phyloP scores from a whole-genome alignment of 768 basidiomycete genomes.

The Pulveroboletus sp. region DNA sequence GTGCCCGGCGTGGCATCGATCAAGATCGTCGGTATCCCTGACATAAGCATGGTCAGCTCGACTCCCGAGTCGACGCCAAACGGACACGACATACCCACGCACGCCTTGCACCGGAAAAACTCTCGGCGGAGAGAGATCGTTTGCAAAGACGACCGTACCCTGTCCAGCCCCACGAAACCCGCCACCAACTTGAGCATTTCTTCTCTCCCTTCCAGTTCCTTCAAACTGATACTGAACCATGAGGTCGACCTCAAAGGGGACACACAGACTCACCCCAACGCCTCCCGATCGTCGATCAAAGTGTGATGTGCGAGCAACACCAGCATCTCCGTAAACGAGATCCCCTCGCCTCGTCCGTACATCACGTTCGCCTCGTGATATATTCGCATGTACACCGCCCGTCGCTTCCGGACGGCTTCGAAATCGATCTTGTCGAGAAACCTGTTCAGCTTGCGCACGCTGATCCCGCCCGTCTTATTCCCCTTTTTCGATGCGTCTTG shows the following conservation, averaged over 20 bases:
- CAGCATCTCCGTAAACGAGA: slow-evolving; percentile 90
- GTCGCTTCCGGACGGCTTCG: slow-evolving; percentile 55
- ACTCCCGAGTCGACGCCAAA: no score
- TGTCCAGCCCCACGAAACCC: slow-evolving; percentile 81
- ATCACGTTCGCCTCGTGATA: slow-evolving; percentile 84
- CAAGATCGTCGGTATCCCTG: slow-evolving; percentile 69
- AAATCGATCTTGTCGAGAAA: slow-evolving; percentile 66
- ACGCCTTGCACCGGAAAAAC: slow-evolving; percentile 56
- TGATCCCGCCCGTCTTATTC: slow-evolving; percentile 48
- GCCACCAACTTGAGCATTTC: slow-evolving; percentile 77
- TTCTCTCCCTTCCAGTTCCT: slow-evolving; percentile 73
- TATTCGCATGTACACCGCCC: slow-evolving; percentile 67
- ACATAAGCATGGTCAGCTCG: no score
- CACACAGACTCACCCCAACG: slow-evolving; percentile 66
- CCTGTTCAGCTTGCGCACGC: slow-evolving; percentile 57
- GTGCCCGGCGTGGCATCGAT: slow-evolving; percentile 39
- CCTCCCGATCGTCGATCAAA: slow-evolving; percentile 84
- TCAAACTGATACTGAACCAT: slow-evolving; percentile 46
- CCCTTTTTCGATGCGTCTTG: slow-evolving; percentile 34
- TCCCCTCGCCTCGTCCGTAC: slow-evolving; percentile 68
- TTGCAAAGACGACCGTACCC: slow-evolving; percentile 73
- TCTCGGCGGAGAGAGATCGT: slow-evolving; percentile 70
- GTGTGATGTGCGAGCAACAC: slow-evolving; percentile 86
- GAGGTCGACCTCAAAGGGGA: not conserved
- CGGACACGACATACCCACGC: not conserved